phyloP scores from a whole-genome alignment of 805 yeast genomes.

The Starmerella apis region DNA sequence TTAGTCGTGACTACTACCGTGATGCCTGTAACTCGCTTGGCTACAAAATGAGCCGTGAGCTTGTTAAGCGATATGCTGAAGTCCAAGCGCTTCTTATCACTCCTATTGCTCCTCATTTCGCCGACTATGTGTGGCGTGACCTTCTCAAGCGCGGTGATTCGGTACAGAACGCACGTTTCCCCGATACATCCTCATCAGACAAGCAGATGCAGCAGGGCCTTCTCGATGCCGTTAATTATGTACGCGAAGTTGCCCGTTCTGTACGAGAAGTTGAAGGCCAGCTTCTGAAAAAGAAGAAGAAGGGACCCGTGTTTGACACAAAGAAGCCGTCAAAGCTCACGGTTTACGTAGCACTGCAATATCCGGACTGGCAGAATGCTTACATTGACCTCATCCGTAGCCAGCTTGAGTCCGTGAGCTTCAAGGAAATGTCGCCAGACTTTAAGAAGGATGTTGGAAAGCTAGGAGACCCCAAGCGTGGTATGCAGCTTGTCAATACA shows the following conservation, averaged over 20 bases:
- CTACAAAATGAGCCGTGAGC: constrained; percentile 65
- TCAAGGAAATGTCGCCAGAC: constrained; percentile 32
- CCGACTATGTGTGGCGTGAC: constrained; percentile 82
- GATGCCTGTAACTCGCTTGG: constrained; percentile 47
- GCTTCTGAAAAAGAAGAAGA: constrained; percentile 69
- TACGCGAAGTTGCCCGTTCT: constrained; percentile 65
- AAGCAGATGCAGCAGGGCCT: constrained; percentile 43
- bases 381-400: constrained; percentile 73
- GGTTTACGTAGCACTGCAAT: constrained; percentile 65
- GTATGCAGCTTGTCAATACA: constrained; percentile 90
- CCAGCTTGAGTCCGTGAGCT: constrained; percentile 39
- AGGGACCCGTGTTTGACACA: constrained; percentile 62
- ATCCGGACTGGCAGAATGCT: constrained; percentile 81
- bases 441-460: constrained; percentile 34
- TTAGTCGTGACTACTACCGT: constrained; percentile 92
- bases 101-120: constrained; percentile 93
- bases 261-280: constrained; percentile 90
- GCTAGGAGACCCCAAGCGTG: constrained; percentile 78
- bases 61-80: constrained; percentile 73
- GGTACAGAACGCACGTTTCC: constrained; percentile 70
- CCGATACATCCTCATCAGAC: constrained; percentile 45
- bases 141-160: constrained; percentile 55
- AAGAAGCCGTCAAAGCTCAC: constrained; percentile 63
- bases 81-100: constrained; percentile 73
- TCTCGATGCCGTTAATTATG: constrained; percentile 64